Evolutionary conservation across 1,139 yeast species (phyloP).

Genomic region (Insectozyma bohioensis): DNA sequence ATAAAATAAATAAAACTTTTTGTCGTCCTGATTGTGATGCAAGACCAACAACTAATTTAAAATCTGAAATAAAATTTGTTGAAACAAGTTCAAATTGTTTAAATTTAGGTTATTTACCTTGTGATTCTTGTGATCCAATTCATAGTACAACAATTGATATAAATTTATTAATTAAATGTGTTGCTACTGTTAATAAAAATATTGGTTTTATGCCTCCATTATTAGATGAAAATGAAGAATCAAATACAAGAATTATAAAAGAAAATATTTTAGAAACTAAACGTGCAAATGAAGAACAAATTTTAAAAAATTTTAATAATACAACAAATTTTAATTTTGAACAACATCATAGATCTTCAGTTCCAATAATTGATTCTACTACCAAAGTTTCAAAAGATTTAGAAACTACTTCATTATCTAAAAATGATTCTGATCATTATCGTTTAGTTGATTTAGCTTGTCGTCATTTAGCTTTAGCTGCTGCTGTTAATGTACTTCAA

Average conservation of each 20-base stretch:
- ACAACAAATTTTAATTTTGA: background rate
- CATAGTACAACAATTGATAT: constrained; percentile 47
- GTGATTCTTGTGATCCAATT: constrained; percentile 52
- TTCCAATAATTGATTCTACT: constrained; percentile 28
- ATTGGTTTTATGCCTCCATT: constrained; percentile 60
- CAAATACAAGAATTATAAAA: constrained; percentile 37
- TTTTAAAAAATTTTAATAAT: constrained; percentile 23
- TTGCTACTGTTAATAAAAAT: constrained; percentile 53
- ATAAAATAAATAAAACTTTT: constrained; percentile 38
- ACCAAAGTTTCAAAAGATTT: constrained; percentile 27
- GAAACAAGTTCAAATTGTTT: constrained; percentile 44
- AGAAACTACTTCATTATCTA: constrained; percentile 35
- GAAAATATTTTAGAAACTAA: constrained; percentile 38
- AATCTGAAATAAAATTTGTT: constrained; percentile 47
- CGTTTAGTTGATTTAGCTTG: constrained; percentile 77
- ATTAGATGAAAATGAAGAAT: constrained; percentile 47
- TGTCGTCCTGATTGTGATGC: constrained; percentile 74
- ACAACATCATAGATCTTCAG: constrained; percentile 20
- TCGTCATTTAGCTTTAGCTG: constrained; percentile 81
- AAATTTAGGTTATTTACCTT: constrained; percentile 46
- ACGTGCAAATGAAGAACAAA: constrained; percentile 27
- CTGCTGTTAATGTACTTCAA: constrained; percentile 54
- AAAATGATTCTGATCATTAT: constrained; percentile 67
- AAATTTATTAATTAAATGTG: constrained; percentile 54
- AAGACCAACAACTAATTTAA: constrained; percentile 42